phyloP scores from a whole-genome alignment of 257 asterid species.

The Verbascum thapsus region DNA sequence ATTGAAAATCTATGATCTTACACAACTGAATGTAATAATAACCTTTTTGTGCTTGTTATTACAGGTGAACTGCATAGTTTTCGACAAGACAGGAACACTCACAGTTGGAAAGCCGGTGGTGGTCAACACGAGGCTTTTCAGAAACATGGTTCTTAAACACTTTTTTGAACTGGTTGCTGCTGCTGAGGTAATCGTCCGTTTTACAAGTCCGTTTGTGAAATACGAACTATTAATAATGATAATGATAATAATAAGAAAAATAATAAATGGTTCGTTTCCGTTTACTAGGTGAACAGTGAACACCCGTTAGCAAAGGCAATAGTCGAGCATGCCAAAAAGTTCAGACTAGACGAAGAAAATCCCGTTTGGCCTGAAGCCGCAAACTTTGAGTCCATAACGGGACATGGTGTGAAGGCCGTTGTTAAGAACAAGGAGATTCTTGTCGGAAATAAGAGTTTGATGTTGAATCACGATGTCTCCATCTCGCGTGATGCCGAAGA shows the following conservation, averaged over 20 bases:
- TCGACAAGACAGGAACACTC: constrained; percentile 90
- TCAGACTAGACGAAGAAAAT: constrained; percentile 50
- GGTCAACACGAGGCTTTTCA: constrained; percentile 54
- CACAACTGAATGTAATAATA: background rate
- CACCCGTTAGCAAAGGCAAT: constrained; percentile 87
- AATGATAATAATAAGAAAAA: background rate
- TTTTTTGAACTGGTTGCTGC: constrained; percentile 72
- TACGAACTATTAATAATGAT: no score
- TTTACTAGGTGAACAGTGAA: constrained; percentile 72
- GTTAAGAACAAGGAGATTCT: constrained; percentile 68
- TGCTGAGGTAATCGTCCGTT: constrained; percentile 58
- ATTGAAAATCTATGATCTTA: background rate
- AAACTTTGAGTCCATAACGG: constrained; percentile 72
- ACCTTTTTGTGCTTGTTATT: background rate
- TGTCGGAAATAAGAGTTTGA: constrained; percentile 75
- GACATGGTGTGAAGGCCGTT: constrained; percentile 82
- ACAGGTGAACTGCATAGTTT: constrained; percentile 72
- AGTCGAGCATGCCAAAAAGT: constrained; percentile 59
- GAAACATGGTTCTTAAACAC: constrained; percentile 50
- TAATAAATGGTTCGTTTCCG: background rate
- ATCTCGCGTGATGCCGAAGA: constrained; percentile 68
- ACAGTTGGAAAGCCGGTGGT: constrained; percentile 84
- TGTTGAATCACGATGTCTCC: constrained; percentile 44
- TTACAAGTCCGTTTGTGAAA: background rate
- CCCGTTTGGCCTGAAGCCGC: constrained; percentile 57